These are phyloP conservation scores for Talaromyces sp. DNA, from an alignment of 2,329 filamentous ascomycete genomes.

Conservation along the genomic window DNA sequence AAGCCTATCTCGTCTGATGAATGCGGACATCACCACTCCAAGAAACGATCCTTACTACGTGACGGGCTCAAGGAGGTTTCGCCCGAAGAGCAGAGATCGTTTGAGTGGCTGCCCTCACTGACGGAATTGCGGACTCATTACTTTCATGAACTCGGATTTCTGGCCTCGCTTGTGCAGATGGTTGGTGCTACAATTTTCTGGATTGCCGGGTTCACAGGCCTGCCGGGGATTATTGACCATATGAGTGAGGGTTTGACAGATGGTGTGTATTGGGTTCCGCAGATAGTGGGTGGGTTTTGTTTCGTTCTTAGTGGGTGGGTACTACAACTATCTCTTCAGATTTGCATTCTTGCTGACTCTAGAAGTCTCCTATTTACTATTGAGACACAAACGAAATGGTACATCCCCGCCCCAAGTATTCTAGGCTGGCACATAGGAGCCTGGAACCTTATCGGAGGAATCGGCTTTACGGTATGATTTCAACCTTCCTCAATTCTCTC, in stretches of 20 bases:
- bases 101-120: conserved; percentile 61
- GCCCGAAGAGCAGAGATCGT: conserved; percentile 35
- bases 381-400: conserved; percentile 66
- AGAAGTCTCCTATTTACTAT: conserved; percentile 59
- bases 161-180: conserved; percentile 59
- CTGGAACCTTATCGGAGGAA: conserved; percentile 64
- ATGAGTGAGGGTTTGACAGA: conserved; percentile 51
- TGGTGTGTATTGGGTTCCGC: conserved; percentile 61
- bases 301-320: conserved; percentile 57
- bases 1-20: conserved; percentile 22
- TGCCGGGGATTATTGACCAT: conserved; percentile 56
- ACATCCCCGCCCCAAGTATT: conserved; percentile 54
- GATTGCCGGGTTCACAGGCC: conserved; percentile 60
- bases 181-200: conserved; percentile 63
- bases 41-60: conserved; percentile 40
- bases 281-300: conserved; percentile 61
- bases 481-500: conserved; percentile 6
- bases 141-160: conserved; percentile 61
- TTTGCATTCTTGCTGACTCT: background rate
- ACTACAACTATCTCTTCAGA: background rate
- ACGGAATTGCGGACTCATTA: conserved; percentile 61
- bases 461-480: conserved; percentile 57
- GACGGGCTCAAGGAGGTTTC: conserved; percentile 26
- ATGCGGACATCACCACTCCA: conserved; percentile 46
- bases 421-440: conserved; percentile 67